Base-by-base conservation (phyloP, 805 yeast species). In the Yarrowia osloensis region DNA sequence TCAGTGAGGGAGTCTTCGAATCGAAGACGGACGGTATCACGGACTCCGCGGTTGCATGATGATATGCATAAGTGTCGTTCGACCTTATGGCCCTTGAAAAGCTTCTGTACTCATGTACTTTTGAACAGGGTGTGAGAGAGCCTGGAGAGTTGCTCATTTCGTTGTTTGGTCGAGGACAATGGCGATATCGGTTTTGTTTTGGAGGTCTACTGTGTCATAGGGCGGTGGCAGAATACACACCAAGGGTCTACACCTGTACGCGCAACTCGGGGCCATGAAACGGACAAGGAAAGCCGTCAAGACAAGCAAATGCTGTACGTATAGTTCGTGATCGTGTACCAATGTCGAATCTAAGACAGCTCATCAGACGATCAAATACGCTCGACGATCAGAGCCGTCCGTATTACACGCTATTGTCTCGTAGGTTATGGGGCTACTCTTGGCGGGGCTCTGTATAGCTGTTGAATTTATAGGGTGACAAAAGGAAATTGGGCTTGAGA, bases 331-430 rank as follows among this genome's bases (percentile, higher is more conserved):
- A 39, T n/a, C 3, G 2, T 8, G 44, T 39, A 2, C 17, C 17
- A 46, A 46, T 44, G 3, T 26, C 50, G 31, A 19, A 26, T 49
- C 54, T 49, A 29, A 49, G 54, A 49, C 35, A 49, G 37, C 29
- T 28, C 52, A 26, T 29, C 54, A 28, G 54, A 28, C 54, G 54
- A 28, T 49, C 54, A 28, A n/a, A 49, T 49, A 49, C 37, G 54
- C 37, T 49, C 37, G 37, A 29, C 21, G 33, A 47, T 26, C 33
- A 47, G 52, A 49, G 54, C 54, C 54, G 37, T 28, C 54, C 54
- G 50, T 49, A 49, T 49, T 5, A n/a, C 54, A 49, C 37, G 24
- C 24, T 49, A 49, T 17, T 12, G 24, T 3, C 24, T 0, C 11
- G 11, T n/a, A 28, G 22, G 52, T 47, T 31, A 50, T 31, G 39